A percentile compares a stretch with the other conserved stretches of the same genome.
Conservation (phyloP, 768 basidiomycete genomes). For the Butyriboletus loyo region DNA sequence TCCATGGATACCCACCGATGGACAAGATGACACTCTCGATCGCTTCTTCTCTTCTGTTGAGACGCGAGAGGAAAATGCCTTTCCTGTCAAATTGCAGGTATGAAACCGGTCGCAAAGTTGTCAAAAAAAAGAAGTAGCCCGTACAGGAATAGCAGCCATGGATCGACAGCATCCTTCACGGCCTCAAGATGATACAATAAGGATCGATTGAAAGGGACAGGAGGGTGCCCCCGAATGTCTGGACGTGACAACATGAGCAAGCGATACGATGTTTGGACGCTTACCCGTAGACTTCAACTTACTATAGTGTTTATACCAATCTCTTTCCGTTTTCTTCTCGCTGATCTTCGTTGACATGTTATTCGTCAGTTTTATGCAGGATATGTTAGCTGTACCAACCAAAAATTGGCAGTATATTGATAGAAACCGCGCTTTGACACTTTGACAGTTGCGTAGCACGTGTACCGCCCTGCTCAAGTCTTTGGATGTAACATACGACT, state of each 20-base stretch:
- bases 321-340: conserved; percentile 77
- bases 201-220: conserved; percentile 59
- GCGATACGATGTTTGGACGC: not conserved
- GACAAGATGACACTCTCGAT: conserved; percentile 78
- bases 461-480: conserved; percentile 76
- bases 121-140: not conserved
- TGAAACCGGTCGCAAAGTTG: not conserved
- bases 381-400: conserved; percentile 46
- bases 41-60: conserved; percentile 80
- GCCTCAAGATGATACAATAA: conserved; percentile 57
- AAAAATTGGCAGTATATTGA: conserved; percentile 79
- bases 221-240: conserved; percentile 72
- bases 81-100: conserved; percentile 49
- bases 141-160: conserved; percentile 83
- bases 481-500: conserved; percentile 68
- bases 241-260: conserved; percentile 3
- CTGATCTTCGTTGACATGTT: conserved; percentile 51
- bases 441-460: conserved; percentile 60
- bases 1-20: conserved; percentile 80
- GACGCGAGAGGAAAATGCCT: conserved; percentile 75
- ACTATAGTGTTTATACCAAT: conserved; percentile 85
- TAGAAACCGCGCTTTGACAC: conserved; percentile 74
- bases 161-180: conserved; percentile 61
- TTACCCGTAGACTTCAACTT: conserved; percentile 23
- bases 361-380: conserved; percentile 3